Evolutionary conservation across 441 rosid species (phyloP), one percentile per base, ranked within the genome.

Genomic region (Brassica balearica): DNA sequence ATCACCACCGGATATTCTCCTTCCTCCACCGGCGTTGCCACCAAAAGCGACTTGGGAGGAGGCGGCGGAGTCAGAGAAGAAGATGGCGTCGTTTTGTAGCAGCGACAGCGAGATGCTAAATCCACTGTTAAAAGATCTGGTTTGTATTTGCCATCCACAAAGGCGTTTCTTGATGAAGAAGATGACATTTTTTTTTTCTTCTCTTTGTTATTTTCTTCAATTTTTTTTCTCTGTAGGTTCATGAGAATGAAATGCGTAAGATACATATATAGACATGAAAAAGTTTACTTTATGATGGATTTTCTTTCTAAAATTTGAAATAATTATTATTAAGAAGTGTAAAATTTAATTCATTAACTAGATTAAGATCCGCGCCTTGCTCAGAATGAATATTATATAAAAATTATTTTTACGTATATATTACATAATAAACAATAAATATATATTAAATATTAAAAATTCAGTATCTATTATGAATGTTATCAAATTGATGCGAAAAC

Each of bases 31-130:
- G 97, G 97, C 34, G 70, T 72, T 32, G 84, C 94, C 32, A 94
- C 90, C 77, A 94, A 77, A 3, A 94, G 88, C 9, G 89, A 87
- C 78, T 92, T 94, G 0, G 96, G 97, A 0, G 97, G 88, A 68
- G 91, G 88, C 4, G 92, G 86, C 23, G 55, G 46, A n/a, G 25
- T n/a, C 1, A 2, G 11, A 15, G 77, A 53, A 22, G 80, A 56
- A 36, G 85, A 77, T 6, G 82, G 41, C 3, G 17, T 71, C 12
- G 14, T 25, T 80, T 76, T 76, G n/a, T 43, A 17, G 68, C 84
- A 83, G 7, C 71, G 15, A 15, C 84, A 83, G 7, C 71, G 15
- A 15, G 56, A 65, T 72, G 81, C 71, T 2, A 87, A 62, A 70
- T 84, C 86, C 5, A 87, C 71, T 5, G 74, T 75, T 55, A 53